Evolutionary conservation across 495 filamentous ascomycete genomes (phyloP), one percentile per base, ranked within the genome.

Genomic region (Hypoxylon perforatum): DNA sequence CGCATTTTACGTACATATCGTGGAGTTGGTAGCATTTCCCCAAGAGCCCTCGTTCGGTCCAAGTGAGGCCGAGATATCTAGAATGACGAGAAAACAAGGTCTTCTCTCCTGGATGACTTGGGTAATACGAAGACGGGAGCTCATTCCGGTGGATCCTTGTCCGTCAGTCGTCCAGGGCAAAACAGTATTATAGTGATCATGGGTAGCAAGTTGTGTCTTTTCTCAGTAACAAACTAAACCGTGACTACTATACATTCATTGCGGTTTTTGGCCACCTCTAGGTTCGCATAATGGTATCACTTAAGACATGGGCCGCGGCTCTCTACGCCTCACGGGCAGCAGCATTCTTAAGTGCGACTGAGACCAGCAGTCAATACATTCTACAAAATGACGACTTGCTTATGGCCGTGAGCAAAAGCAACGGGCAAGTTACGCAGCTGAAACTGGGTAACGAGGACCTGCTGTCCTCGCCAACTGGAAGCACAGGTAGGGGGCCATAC

Each of bases 371-470:
- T 18, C 60, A 73, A 25, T 70, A 70, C 33, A 18, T 77, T 8
- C 72, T 86, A 8, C 67, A 74, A 48, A 87, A 85, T 58, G 76
- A 83, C 51, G 78, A 83, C 19, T 69, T 87, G 10, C 77, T 63
- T 1, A 78, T 81, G 0, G 65, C 77, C 9, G 79, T 85, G 14
- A 69, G 75, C 30, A 85, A 84, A 65, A 71, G 61, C 4, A 77
- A 36, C 15, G 83, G 83, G 0, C 77, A 77, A 14, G 74, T 85
- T 25, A 65, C 76, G 2, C 70, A 78, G 22, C 65, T 85, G 0
- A 65, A 68, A 19, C 78, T 86, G 4, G 84, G 85, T 49, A 78
- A 77, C 2, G 76, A 83, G 57, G 81, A 86, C 55, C 73, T 87
- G 4, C 70, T 87, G 6, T 81, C 84, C 14, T 63, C 77, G 1